Conservation (phyloP, 2,329 filamentous ascomycete genomes). For the Furcasterigmium furcatum region DNA sequence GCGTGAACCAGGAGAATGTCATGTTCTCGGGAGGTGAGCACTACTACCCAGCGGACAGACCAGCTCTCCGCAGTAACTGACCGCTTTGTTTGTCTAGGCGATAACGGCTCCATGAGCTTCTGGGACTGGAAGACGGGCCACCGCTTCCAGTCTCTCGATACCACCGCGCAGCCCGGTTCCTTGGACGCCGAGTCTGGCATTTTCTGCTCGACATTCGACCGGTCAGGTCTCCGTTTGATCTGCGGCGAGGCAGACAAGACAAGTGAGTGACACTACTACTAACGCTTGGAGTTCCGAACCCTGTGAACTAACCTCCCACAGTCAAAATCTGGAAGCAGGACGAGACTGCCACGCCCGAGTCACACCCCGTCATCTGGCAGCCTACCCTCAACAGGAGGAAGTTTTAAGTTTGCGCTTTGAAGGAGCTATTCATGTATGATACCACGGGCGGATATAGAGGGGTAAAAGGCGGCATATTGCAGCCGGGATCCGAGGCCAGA, state of each 20-base stretch:
- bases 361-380: constrained; percentile 90
- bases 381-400: constrained; percentile 76
- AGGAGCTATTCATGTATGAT: constrained; percentile 6
- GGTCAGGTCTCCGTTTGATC: constrained; percentile 83
- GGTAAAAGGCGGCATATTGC: too few species aligned
- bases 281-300: too few species aligned
- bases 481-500: too few species aligned
- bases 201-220: constrained; percentile 91
- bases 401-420: constrained; percentile 45
- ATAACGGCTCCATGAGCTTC: constrained; percentile 95
- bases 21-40: constrained; percentile 76
- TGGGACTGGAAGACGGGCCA: constrained; percentile 99
- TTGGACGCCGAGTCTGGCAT: constrained; percentile 92
- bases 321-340: constrained; percentile 97
- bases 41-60: too few species aligned
- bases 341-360: constrained; percentile 84
- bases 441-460: background rate
- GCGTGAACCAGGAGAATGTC: constrained; percentile 93
- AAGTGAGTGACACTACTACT: constrained; percentile 44
- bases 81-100: constrained; percentile 39
- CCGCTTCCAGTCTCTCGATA: constrained; percentile 85
- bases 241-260: constrained; percentile 97
- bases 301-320: constrained; percentile 31
- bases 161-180: constrained; percentile 88
- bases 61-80: background rate